phyloP scores from a whole-genome alignment of 2,329 filamentous ascomycete genomes.

The Fusarium fracticaudum region DNA sequence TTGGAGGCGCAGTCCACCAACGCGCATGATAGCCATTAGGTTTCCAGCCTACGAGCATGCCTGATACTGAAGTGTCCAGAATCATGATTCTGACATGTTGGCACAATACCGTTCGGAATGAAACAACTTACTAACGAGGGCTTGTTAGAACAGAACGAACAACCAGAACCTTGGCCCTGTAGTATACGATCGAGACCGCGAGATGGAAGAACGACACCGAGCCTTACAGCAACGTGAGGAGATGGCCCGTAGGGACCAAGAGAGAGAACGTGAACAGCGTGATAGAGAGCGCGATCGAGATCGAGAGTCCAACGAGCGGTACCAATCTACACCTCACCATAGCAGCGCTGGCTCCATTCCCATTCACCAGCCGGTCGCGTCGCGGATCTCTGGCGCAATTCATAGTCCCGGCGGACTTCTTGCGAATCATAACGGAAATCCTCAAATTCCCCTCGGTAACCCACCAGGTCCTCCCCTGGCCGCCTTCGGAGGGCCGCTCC shows the following conservation, averaged over 20 bases:
- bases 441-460: constrained; percentile 62
- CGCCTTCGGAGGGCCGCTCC: constrained; percentile 65
- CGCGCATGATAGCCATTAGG: neutral
- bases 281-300: constrained; percentile 65
- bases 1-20: constrained; percentile 21
- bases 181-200: constrained; percentile 60
- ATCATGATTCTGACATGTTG: neutral
- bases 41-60: neutral
- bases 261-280: constrained; percentile 64
- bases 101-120: neutral
- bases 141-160: constrained; percentile 54
- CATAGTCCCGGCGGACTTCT: constrained; percentile 93
- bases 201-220: constrained; percentile 60
- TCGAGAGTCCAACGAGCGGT: constrained; percentile 72
- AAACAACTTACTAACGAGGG: constrained; percentile 22
- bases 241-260: constrained; percentile 55
- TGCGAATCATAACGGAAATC: constrained; percentile 73
- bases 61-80: neutral
- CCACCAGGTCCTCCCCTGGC: constrained; percentile 59
- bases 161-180: constrained; percentile 54
- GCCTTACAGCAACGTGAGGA: constrained; percentile 59
- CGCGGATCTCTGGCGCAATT: constrained; percentile 81
- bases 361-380: constrained; percentile 92
- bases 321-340: constrained; percentile 78
- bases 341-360: constrained; percentile 89